A percentile compares a stretch with the other conserved stretches of the same genome.
Conservation (phyloP, 202 grass and related monocot genomes). For the Tripidium arundinaceum region DNA sequence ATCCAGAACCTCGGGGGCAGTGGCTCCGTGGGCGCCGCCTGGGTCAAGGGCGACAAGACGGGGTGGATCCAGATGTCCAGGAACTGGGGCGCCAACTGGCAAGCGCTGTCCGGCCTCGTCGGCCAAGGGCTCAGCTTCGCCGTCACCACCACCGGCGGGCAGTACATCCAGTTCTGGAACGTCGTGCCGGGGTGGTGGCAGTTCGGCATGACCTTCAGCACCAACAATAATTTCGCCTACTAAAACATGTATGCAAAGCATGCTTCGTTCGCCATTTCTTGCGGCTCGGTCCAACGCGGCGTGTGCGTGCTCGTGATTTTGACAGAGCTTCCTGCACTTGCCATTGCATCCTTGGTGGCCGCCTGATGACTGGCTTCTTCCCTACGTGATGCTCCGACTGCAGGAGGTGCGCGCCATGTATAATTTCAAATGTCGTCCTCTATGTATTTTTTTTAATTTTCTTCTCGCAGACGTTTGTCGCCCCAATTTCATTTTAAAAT, state of each 20-base stretch:
- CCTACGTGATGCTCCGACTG: too few species aligned
- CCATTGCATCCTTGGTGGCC: constrained; percentile 23
- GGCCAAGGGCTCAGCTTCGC: constrained; percentile 49
- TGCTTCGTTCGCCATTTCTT: too few species aligned
- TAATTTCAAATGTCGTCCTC: neutral
- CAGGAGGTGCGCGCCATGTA: constrained; percentile 19
- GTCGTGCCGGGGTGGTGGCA: constrained; percentile 48
- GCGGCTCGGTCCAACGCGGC: too few species aligned
- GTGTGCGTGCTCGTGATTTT: constrained; percentile 8
- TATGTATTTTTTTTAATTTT: too few species aligned
- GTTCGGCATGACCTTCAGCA: constrained; percentile 64
- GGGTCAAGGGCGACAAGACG: constrained; percentile 33
- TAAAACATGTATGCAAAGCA: neutral
- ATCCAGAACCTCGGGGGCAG: constrained; percentile 62
- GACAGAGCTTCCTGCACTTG: neutral
- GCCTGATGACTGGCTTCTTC: neutral
- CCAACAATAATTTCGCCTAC: constrained; percentile 41
- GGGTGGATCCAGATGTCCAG: constrained; percentile 51
- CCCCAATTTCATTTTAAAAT: neutral
- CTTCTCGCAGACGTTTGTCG: too few species aligned
- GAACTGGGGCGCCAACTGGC: constrained; percentile 90
- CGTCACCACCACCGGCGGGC: constrained; percentile 43
- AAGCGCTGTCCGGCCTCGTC: constrained; percentile 34
- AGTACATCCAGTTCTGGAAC: constrained; percentile 37
- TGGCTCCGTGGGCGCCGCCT: constrained; percentile 41